Conservation (phyloP, 257 asterid species). For the Primulina eburnea region DNA sequence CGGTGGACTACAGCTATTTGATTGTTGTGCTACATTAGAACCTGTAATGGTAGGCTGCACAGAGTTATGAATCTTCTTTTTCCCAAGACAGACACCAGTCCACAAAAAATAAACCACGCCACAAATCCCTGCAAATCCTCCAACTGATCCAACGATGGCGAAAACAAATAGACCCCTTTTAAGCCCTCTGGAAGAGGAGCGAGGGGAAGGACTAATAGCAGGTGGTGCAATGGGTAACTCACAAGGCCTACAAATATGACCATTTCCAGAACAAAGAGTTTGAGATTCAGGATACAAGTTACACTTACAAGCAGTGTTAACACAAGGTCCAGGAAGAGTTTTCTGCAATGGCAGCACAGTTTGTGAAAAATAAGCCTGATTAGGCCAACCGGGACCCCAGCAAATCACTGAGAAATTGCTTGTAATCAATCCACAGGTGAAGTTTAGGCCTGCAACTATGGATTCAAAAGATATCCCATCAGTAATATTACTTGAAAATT, state of each 20-base stretch:
- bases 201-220: conserved; percentile 20
- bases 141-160: conserved; percentile 69
- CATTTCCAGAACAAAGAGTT: conserved; percentile 61
- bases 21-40: conserved; percentile 33
- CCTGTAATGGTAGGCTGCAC: conserved; percentile 69
- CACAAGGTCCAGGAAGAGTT: conserved; percentile 76
- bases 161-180: conserved; percentile 58
- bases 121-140: conserved; percentile 69
- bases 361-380: conserved; percentile 34
- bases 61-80: conserved; percentile 75
- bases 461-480: conserved; percentile 57
- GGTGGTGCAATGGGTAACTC: conserved; percentile 33
- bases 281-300: conserved; percentile 64
- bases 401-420: conserved; percentile 63
- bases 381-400: conserved; percentile 83
- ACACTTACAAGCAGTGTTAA: conserved; percentile 46
- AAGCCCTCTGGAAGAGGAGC: conserved; percentile 38
- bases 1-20: conserved; percentile 47
- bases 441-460: conserved; percentile 61
- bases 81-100: conserved; percentile 70
- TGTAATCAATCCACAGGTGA: conserved; percentile 67
- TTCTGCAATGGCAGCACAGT: conserved; percentile 45
- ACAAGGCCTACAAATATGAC: conserved; percentile 72
- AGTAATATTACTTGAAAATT: conserved; percentile 28
- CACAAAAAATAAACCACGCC: conserved; percentile 55